Percentiles rank a stretch among this genome's conserved stretches.
Conservation (phyloP, 108 stramenopile genomes). For the Nitzschia inconspicua region DNA sequence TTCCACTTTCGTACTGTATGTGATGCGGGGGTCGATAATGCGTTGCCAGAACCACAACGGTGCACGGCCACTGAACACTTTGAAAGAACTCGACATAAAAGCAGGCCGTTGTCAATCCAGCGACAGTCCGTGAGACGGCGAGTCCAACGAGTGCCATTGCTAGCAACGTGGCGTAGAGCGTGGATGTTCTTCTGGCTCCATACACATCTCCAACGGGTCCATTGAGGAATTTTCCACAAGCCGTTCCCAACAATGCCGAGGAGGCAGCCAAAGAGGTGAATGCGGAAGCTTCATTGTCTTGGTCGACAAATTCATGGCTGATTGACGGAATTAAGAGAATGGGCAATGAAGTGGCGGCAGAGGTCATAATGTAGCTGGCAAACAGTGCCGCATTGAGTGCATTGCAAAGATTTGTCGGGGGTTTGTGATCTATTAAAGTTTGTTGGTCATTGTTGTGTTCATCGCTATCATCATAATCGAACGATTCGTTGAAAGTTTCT, state of each 20-base stretch:
- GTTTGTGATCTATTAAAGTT: neutral
- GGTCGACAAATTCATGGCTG: constrained; percentile 36
- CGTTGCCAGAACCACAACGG: constrained; percentile 64
- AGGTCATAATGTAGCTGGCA: constrained; percentile 41
- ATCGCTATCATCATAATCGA: constrained; percentile 13
- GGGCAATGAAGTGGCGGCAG: constrained; percentile 61
- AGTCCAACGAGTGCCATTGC: constrained; percentile 47
- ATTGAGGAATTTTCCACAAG: constrained; percentile 77
- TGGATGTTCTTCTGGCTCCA: constrained; percentile 60
- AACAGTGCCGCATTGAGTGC: constrained; percentile 66
- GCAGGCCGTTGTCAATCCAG: constrained; percentile 48
- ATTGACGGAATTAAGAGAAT: constrained; percentile 63
- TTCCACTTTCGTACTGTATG: constrained; percentile 60
- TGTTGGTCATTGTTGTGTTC: constrained; percentile 5
- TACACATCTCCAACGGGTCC: constrained; percentile 65
- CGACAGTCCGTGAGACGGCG: constrained; percentile 32
- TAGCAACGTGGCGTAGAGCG: constrained; percentile 42
- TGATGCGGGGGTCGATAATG: constrained; percentile 47
- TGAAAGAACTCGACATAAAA: constrained; percentile 71
- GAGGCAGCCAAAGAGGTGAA: constrained; percentile 67
- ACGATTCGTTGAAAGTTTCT: constrained; percentile 25
- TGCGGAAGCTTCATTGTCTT: constrained; percentile 34
- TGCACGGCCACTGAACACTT: constrained; percentile 70
- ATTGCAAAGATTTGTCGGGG: constrained; percentile 36
- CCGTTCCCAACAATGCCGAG: constrained; percentile 59